Base-by-base conservation (phyloP, 495 filamentous ascomycete species). In the Podospora pseudoanserina region DNA sequence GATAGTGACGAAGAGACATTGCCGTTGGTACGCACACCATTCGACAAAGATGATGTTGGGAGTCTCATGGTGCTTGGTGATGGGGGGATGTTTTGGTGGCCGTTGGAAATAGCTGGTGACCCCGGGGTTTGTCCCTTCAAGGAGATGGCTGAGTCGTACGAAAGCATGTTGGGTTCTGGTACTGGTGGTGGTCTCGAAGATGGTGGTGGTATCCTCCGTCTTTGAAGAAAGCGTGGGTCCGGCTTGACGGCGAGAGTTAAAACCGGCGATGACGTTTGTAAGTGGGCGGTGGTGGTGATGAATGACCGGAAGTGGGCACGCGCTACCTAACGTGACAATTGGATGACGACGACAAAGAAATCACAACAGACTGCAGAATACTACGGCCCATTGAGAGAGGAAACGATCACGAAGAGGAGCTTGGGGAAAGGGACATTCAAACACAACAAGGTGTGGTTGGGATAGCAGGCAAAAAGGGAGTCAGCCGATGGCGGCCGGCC, bases 131-230 rank as follows among this genome's bases (percentile, higher is more conserved):
- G 75, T 32, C 78, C 76, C 63, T 78, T 79, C 49, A 82, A 67
- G 15, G 80, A 65, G 30, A 80, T 70, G 13, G 80, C 73, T 18
- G 74, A 68, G 54, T 81, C 79, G 75, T 79, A 80, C 32, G 80
- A 79, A 34, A 84, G 77, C 80, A 83, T 82, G 39, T 57, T 75
- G 13, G 39, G 53, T 60, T 60, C 15, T 16, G 15, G 23, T 26
- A 26, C 19, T n/a, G 30, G 27, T 58, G 20, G 19, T 28, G 26
- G 13, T n/a, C 26, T 9, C 28, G n/a, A 49, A 49, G 39, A 49
- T 49, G 39, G 39, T 11, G 7, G 39, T 49, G 39, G 9, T 49
- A 49, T 39, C 5, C 34, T 39, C 6, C 3, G 34, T 39, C 34
- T 39, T 23, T 23, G 23, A 23, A 39, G 32, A 39, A 39, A 39